Evolutionary conservation across 495 filamentous ascomycete genomes (phyloP).

Genomic region (Endocarpon pusillum): DNA sequence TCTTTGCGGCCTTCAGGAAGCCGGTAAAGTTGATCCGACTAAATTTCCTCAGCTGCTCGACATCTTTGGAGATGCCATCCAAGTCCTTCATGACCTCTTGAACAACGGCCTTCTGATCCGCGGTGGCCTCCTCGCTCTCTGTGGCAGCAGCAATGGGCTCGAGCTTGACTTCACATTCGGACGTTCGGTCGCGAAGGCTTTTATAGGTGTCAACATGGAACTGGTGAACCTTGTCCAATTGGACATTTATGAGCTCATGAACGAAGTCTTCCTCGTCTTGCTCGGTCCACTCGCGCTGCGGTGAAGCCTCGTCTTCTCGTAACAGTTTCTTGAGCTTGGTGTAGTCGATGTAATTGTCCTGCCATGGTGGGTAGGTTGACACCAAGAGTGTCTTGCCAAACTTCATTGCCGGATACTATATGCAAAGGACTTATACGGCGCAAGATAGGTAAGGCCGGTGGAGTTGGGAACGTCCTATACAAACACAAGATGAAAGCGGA

Average conservation of each 20-base stretch:
- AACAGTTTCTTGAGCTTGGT: constrained; percentile 75
- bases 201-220: constrained; percentile 69
- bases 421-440: too few species aligned
- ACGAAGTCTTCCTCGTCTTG: constrained; percentile 90
- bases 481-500: too few species aligned
- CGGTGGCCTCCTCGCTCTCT: constrained; percentile 13
- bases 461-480: too few species aligned
- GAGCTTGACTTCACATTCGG: constrained; percentile 34
- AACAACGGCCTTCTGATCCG: constrained; percentile 33
- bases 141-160: constrained; percentile 24
- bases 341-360: constrained; percentile 88
- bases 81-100: constrained; percentile 61
- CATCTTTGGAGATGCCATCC: constrained; percentile 73
- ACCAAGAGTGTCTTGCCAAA: constrained; percentile 76
- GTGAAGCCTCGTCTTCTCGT: constrained; percentile 49
- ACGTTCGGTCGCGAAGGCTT: constrained; percentile 49
- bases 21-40: constrained; percentile 94
- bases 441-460: too few species aligned
- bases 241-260: constrained; percentile 81
- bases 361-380: constrained; percentile 78
- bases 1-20: constrained; percentile 95
- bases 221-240: constrained; percentile 84
- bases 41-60: constrained; percentile 86
- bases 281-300: constrained; percentile 61
- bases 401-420: too few species aligned